These are phyloP conservation scores for Turnera subulata DNA, from an alignment of 345 rosid species.

Conservation along the genomic window DNA sequence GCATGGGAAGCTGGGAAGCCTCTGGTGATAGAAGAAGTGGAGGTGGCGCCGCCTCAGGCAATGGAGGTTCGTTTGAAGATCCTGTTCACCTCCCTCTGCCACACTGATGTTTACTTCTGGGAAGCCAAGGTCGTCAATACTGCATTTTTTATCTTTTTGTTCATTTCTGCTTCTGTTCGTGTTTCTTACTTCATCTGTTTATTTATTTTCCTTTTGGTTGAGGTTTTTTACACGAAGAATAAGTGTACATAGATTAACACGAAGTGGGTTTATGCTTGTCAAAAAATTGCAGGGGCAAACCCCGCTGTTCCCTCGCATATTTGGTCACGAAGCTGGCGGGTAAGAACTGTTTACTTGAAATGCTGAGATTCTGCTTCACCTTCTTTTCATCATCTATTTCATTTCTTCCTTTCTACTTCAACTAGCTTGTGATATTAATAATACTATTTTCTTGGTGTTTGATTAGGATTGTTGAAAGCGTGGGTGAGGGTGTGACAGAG, in stretches of 20 bases:
- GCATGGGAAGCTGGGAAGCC: conserved; percentile 64
- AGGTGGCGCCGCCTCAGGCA: conserved; percentile 49
- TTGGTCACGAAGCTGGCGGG: conserved; percentile 25
- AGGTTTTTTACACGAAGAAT: too few species aligned
- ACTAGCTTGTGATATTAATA: too few species aligned
- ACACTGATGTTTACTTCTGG: conserved; percentile 55
- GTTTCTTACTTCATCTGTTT: too few species aligned
- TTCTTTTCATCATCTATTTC: too few species aligned
- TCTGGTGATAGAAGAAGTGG: conserved; percentile 46
- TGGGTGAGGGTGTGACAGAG: conserved; percentile 35
- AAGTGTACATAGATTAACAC: too few species aligned
- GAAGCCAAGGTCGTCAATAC: conserved; percentile 35
- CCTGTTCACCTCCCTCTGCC: conserved; percentile 40
- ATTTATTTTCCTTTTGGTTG: background rate
- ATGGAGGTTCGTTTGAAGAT: conserved; percentile 44
- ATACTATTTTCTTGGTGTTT: too few species aligned
- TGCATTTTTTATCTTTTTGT: background rate
- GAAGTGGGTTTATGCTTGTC: background rate
- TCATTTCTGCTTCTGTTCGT: too few species aligned
- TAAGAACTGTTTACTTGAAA: background rate
- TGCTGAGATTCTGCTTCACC: too few species aligned
- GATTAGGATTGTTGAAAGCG: conserved; percentile 36
- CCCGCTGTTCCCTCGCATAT: conserved; percentile 16
- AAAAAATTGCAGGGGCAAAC: conserved; percentile 14
- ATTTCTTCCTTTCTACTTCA: too few species aligned